Evolutionary conservation across 2,329 filamentous ascomycete species (phyloP), one percentile per base, ranked within the genome.

Genomic region (Colletotrichum lini): DNA sequence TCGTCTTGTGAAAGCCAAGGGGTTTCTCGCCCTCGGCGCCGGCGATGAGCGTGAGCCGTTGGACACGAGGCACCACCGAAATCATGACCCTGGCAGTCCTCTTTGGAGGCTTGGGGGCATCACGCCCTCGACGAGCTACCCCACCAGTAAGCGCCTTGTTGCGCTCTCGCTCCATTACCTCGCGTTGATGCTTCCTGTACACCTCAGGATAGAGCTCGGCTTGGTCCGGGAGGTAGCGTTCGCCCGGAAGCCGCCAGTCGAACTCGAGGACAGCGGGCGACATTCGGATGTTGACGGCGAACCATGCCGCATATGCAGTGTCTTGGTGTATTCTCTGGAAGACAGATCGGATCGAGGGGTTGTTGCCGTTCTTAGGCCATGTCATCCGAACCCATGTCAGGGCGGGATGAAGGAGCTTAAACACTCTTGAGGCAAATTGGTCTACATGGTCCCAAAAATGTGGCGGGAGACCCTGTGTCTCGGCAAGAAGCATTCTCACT

Each of bases 371-470:
- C 2, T 63, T 10, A 9, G 56, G 64, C 70, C 65, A 63, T 16
- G 70, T 70, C 47, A 38, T 54, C 26, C 70, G 57, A 1, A 75
- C 67, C 58, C 73, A 75, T 9, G 62, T 67, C 58, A 77, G 77
- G 2, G 76, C 60, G 5, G 78, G 78, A 2, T 77, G 54, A 10
- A 82, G 59, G 38, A 80, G 49, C 23, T 60, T 57, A 30, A 76
- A 53, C 18, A 76, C 74, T 50, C 74, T 74, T 6, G 65, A 65
- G 42, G 77, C 71, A 2, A 80, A 49, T 40, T 73, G 74, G 59
- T 81, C 79, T 4, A 82, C 78, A 26, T 76, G 65, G 1, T 70
- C 53, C 80, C 79, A 81, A 54, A 80, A 82, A 0, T 68, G 54
- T 5, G 75, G 73, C 6, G 80, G 78, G 1, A 73, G 53, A 1